Conservation (phyloP, 2,329 filamentous ascomycete genomes). For the Madurella mycetomatis region DNA sequence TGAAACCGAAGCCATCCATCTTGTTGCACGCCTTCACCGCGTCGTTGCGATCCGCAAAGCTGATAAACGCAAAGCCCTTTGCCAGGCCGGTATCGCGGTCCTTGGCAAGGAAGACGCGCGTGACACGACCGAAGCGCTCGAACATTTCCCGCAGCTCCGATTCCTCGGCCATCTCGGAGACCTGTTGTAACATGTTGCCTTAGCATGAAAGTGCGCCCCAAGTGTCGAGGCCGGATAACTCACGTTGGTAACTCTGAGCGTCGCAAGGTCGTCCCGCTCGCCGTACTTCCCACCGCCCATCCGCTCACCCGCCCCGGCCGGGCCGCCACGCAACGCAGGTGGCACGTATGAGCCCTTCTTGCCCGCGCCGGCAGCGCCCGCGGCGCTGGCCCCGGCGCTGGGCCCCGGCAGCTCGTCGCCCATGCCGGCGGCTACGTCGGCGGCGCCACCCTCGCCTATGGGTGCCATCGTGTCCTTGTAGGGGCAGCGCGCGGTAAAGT, state of each 20-base stretch:
- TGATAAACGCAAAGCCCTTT: constrained; percentile 99
- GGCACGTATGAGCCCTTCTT: constrained; percentile 88
- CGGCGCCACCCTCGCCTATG: constrained; percentile 59
- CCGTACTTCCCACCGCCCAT: constrained; percentile 78
- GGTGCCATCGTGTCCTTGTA: constrained; percentile 99
- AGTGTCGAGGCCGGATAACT: constrained; percentile 33
- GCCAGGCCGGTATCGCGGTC: constrained; percentile 93
- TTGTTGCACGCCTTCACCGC: constrained; percentile 91
- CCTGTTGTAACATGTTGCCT: constrained; percentile 46
- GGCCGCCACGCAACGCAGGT: constrained; percentile 75
- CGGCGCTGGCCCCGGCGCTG: constrained; percentile 45
- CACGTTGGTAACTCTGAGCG: constrained; percentile 95
- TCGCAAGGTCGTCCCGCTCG: constrained; percentile 94
- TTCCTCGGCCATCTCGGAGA: constrained; percentile 96
- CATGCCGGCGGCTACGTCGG: constrained; percentile 53
- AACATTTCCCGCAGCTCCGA: constrained; percentile 95
- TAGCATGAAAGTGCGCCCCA: constrained; percentile 21
- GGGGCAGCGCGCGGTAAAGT: constrained; percentile 98
- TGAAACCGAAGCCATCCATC: constrained; percentile 94
- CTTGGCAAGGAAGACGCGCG: constrained; percentile 95
- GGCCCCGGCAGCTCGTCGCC: constrained; percentile 42
- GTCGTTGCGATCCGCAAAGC: constrained; percentile 84
- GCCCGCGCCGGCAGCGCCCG: constrained; percentile 57
- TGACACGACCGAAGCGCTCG: constrained; percentile 93
- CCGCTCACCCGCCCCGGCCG: constrained; percentile 64